Percentiles rank a stretch among this genome's conserved stretches.
phyloP scores from a whole-genome alignment of 2,329 filamentous ascomycete genomes.

The Akanthomyces muscarius region DNA sequence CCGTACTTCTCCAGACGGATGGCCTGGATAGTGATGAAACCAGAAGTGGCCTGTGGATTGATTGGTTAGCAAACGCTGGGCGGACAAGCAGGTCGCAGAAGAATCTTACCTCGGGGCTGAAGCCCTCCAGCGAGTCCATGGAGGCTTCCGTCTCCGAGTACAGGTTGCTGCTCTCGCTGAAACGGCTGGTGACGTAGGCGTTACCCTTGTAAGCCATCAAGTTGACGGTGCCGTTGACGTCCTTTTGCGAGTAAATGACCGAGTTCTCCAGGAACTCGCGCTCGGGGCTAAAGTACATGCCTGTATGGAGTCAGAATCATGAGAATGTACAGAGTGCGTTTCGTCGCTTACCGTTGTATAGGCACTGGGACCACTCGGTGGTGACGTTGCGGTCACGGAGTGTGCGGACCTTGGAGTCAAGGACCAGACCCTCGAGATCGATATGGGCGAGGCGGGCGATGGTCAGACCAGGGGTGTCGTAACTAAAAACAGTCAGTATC shows the following conservation, averaged over 20 bases:
- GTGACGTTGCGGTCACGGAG: too few relatives aligned
- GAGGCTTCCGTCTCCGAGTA: conserved; percentile 46
- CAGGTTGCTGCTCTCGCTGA: conserved; percentile 44
- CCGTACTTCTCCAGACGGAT: conserved; percentile 56
- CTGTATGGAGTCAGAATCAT: neutral
- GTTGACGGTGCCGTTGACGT: conserved; percentile 32
- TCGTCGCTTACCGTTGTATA: conserved; percentile 42
- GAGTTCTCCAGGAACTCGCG: conserved; percentile 57
- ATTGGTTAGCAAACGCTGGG: too few relatives aligned
- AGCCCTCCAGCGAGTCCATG: conserved; percentile 54
- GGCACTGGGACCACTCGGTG: conserved; percentile 25
- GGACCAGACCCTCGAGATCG: conserved; percentile 46
- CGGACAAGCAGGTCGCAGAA: too few relatives aligned
- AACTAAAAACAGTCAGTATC: too few relatives aligned
- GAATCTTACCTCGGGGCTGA: conserved; percentile 56
- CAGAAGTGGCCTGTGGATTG: conserved; percentile 20
- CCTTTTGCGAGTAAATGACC: conserved; percentile 56
- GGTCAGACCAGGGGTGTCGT: too few relatives aligned
- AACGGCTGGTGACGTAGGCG: conserved; percentile 44
- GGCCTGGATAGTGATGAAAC: conserved; percentile 65
- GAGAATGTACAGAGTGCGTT: too few relatives aligned
- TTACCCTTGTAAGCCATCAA: conserved; percentile 44
- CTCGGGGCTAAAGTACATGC: conserved; percentile 44
- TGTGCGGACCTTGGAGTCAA: conserved; percentile 50
- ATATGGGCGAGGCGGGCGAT: conserved; percentile 24